Evolutionary conservation across 129 eudicot genomes (phyloP), one percentile per base, ranked within the genome.

Genomic region (Solidago caesia): DNA sequence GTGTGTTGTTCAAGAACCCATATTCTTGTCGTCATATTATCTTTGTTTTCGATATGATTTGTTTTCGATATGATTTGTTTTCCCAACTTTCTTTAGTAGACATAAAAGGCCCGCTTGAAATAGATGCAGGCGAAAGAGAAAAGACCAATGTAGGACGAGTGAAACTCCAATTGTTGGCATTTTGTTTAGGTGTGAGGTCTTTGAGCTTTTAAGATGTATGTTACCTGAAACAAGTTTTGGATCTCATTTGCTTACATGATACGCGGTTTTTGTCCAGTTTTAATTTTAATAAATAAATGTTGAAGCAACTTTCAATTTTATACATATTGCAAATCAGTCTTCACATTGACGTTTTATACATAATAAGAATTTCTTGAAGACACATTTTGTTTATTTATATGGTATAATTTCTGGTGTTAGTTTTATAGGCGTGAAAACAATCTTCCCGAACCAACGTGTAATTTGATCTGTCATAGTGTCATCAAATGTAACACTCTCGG

Each of bases 1-100:
- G 9, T 57, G 68, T 67, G 42, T 72, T 79, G 66, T 79, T 79
- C 53, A 13, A 44, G 56, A 79, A 45, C 59, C 39, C 55, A 26
- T 48, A 33, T 63, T 71, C 72, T 42, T 5, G 29, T 42, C 73
- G 44, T 76, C 60, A 44, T 25, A 39, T 60, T 60, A 59, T 26
- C 64, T 60, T 77, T n/a, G n/a, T n/a, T n/a, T n/a, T n/a, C n/a
- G n/a, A n/a, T n/a, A n/a, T n/a, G n/a, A n/a, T n/a, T n/a, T 77
- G 44, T 15, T 60, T 27, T 15, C 49, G 81, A 61, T 60, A 59
- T 53, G 26, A 59, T 25, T 47, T 45, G 3, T 10, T 62, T 16
- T 75, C 5, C 43, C 42, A 46, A 43, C 11, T 72, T 72, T n/a
- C n/a, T 44, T 72, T 58, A 45, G 70, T 69, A 45, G 68, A 45